Evolutionary conservation across 495 filamentous ascomycete genomes (phyloP), one percentile per base, ranked within the genome.

Genomic region (Glarea lozoyensis): DNA sequence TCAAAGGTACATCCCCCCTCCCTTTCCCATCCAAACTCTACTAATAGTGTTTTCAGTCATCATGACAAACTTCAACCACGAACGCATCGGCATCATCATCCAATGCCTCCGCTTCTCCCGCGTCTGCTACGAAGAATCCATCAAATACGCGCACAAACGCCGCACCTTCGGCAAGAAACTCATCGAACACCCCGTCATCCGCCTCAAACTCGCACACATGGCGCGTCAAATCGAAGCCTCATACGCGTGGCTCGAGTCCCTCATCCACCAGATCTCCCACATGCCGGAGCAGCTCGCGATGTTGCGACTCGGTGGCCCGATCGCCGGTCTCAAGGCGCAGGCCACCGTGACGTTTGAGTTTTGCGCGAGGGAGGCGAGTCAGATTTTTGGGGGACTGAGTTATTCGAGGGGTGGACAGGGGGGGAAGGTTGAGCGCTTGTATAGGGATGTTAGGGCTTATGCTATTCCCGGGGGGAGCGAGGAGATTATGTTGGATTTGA

Each of bases 31-130:
- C n/a, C n/a, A n/a, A n/a, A n/a, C n/a, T 43, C 9, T 40, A 52
- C 31, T 50, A 36, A 34, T 49, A 29, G 52, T n/a, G 48, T 13
- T 46, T 39, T 48, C n/a, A 45, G 86, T 92, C 16, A 87, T 92
- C 68, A 93, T 95, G 88, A 93, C 88, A 45, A 98, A 98, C 73
- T 98, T 98, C 73, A 98, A 98, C 74, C 92, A 97, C 73, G 92
- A 97, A 67, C 84, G 92, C 39, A 87, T 98, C 48, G 92, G 92
- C 36, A 97, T 97, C 63, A 88, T 96, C 64, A 98, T 98, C 69
- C 92, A 98, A 66, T 94, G 82, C 50, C 60, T 92, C 41, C 89
- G 92, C 45, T 97, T 98, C 77, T 79, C 86, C 23, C 88, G 92
- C 57, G 92, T 98, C 46, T 95, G 88, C 77, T 96, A 85, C 66